These are phyloP conservation scores for Rhizopogon roseolus DNA, from an alignment of 768 basidiomycete species.

Conservation along the genomic window DNA sequence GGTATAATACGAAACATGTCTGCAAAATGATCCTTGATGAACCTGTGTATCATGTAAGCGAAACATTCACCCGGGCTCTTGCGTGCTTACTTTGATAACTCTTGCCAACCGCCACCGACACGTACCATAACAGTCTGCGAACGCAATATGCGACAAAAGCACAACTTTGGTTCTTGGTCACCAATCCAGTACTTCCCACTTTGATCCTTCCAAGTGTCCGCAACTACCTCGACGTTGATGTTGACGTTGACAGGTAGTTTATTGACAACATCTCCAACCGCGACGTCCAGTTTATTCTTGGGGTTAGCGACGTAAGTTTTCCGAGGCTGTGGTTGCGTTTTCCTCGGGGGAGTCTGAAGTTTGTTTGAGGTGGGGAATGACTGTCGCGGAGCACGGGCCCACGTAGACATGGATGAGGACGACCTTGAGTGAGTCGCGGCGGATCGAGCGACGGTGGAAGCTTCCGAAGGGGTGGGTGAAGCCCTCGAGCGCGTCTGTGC, in stretches of 20 bases:
- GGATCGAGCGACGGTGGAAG: slow-evolving; percentile 47
- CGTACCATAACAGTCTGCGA: slow-evolving; percentile 95
- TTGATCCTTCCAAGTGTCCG: slow-evolving; percentile 86
- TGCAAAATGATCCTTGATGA: slow-evolving; percentile 83
- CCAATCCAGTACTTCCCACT: slow-evolving; percentile 98
- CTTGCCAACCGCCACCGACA: slow-evolving; percentile 92
- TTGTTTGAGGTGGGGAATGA: slow-evolving; percentile 46
- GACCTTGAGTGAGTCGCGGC: slow-evolving; percentile 32
- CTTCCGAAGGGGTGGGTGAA: slow-evolving; percentile 65
- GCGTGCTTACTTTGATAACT: slow-evolving; percentile 74
- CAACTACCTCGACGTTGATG: slow-evolving; percentile 77
- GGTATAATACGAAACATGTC: slow-evolving; percentile 73
- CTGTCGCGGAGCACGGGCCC: slow-evolving; percentile 64
- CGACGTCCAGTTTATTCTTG: slow-evolving; percentile 88
- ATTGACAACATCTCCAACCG: slow-evolving; percentile 90
- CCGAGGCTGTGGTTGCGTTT: slow-evolving; percentile 32
- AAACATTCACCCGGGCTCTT: not conserved
- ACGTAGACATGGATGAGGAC: slow-evolving; percentile 50
- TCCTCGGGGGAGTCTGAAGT: slow-evolving; percentile 43
- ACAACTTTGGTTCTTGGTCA: slow-evolving; percentile 82
- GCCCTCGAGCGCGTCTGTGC: slow-evolving; percentile 39
- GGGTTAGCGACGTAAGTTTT: slow-evolving; percentile 83
- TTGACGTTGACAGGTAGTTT: slow-evolving; percentile 78
- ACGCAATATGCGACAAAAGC: slow-evolving; percentile 87
- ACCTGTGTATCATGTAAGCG: slow-evolving; percentile 40